Base-by-base conservation (phyloP, 2,329 filamentous ascomycete genomes). In the Nemania sp. region DNA sequence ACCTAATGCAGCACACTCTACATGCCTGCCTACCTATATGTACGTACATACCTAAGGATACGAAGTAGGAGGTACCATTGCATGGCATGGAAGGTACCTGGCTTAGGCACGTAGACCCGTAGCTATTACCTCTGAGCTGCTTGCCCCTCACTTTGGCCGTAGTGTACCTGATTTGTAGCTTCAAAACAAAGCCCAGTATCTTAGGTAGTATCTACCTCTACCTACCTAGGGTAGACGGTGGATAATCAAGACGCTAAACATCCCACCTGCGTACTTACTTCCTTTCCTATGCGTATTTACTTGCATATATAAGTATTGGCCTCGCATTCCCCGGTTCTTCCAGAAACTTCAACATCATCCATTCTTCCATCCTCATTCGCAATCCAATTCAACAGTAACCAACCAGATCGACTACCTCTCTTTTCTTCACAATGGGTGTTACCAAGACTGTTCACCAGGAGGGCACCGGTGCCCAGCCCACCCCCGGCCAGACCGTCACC, bases 401-500 rank as follows among this genome's bases (percentile, higher is more conserved):
- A 65, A 49, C 53, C 65, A 58, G 22, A 3, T 63, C 47, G 64
- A 56, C 53, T 55, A 63, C 45, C 43, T 47, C 27, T 8, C 7
- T 10, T 35, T 43, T n/a, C 65, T 71, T 71, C 80, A 86, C 70
- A 76, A 94, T 94, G 92, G 90, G 87, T 80, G 92, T 97, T 77
- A 86, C 84, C 67, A 97, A 93, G 85, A 86, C 85, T 57, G 81
- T 87, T 71, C 79, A 90, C 74, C 77, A 82, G 41, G 80, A 87
- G 70, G 94, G 95, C 77, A 86, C 86, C 76, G 85, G 86, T 65
- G 79, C 89, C 75, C 84, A 81, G 72, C 92, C 95, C 66, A 78
- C 82, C 72, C 76, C 78, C 18, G 92, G 93, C 73, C 89, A 98
- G 79, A 88, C 82, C 27, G 93, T 98, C 77, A 88, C 87, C 77